phyloP scores from a whole-genome alignment of 2,329 filamentous ascomycete species.

The Dothideomycetes sp. region DNA sequence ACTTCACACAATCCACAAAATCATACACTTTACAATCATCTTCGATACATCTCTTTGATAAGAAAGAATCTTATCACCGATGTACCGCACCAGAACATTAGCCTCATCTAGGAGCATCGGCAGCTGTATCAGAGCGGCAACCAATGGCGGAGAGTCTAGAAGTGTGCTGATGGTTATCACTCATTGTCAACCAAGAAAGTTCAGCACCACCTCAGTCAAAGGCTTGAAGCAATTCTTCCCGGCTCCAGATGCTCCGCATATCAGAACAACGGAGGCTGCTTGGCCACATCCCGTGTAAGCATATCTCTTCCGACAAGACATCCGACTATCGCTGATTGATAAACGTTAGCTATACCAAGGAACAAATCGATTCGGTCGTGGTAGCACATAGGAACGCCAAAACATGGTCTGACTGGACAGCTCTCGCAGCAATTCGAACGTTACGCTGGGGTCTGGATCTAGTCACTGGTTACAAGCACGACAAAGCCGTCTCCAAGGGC shows the following conservation, averaged over 20 bases:
- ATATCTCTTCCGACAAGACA: background rate
- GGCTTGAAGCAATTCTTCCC: constrained; percentile 40
- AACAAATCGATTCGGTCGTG: constrained; percentile 65
- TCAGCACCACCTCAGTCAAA: constrained; percentile 30
- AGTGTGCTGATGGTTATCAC: background rate
- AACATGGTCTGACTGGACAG: constrained; percentile 67
- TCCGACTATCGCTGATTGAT: background rate
- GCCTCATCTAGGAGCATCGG: constrained; percentile 6
- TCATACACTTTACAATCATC: background rate
- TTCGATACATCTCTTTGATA: background rate
- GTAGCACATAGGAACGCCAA: constrained; percentile 69
- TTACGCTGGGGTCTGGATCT: constrained; percentile 74
- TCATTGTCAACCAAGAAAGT: constrained; percentile 25
- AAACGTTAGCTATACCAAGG: constrained; percentile 54
- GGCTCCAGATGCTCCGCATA: constrained; percentile 33
- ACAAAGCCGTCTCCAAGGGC: constrained; percentile 39
- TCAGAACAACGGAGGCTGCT: constrained; percentile 38
- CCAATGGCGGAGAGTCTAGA: background rate
- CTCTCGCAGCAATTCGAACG: constrained; percentile 65
- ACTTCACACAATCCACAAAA: background rate
- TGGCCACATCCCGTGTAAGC: constrained; percentile 40
- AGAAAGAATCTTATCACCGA: constrained; percentile 9
- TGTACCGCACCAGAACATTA: constrained; percentile 22
- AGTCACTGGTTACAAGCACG: constrained; percentile 71
- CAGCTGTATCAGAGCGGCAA: constrained; percentile 3